These are phyloP conservation scores for Zizania latifolia DNA, from an alignment of 176 grass and related monocot genomes.

Conservation along the genomic window DNA sequence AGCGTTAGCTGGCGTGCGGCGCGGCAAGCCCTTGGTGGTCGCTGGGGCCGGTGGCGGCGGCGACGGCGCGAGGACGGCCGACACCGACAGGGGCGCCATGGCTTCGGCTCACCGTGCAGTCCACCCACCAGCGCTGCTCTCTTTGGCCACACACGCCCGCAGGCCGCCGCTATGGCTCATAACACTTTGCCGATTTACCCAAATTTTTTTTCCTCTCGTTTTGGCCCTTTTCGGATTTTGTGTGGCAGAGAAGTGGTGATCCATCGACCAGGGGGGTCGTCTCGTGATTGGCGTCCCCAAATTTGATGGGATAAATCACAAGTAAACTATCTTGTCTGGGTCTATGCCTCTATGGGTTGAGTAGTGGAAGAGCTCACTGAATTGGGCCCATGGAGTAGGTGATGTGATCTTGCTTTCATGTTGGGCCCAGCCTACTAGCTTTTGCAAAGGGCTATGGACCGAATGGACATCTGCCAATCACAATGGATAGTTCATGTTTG, in stretches of 20 bases:
- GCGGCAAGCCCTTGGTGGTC: constrained; percentile 3
- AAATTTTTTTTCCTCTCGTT: background rate
- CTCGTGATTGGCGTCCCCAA: background rate
- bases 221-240: background rate
- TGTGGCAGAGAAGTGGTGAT: constrained; percentile 6
- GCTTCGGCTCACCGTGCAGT: constrained; percentile 19
- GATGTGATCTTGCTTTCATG: background rate
- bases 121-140: constrained; percentile 9
- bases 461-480: background rate
- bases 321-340: background rate
- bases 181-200: background rate
- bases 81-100: constrained; percentile 36
- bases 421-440: background rate
- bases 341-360: too few species aligned
- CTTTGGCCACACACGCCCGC: constrained; percentile 23
- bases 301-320: background rate
- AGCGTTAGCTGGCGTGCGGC: constrained; percentile 14
- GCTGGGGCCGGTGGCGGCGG: constrained; percentile 16
- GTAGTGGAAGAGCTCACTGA: background rate
- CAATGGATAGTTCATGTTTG: background rate
- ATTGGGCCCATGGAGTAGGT: background rate
- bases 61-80: constrained; percentile 11
- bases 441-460: background rate
- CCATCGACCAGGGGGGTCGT: too few species aligned
- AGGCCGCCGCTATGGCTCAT: background rate